Evolutionary conservation across 2,329 filamentous ascomycete genomes (phyloP).

Genomic region (Myrmaecium sp.): DNA sequence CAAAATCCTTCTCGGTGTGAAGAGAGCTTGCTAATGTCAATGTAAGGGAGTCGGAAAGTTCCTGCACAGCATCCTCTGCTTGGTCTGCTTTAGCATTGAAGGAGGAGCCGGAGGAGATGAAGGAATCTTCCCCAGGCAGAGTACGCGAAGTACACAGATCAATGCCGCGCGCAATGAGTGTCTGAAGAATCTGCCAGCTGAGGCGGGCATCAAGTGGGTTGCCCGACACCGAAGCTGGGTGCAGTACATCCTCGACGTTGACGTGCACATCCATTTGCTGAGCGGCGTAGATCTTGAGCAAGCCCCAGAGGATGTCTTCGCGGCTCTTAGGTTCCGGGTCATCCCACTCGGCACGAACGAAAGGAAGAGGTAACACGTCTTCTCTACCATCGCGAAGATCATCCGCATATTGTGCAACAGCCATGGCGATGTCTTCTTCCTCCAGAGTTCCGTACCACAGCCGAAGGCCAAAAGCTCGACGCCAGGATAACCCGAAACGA

Average conservation of each 20-base stretch:
- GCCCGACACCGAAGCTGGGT: slow-evolving; percentile 60
- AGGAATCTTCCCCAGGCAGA: too few species aligned
- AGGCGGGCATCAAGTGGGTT: slow-evolving; percentile 60
- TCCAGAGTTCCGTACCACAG: slow-evolving; percentile 70
- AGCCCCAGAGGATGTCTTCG: slow-evolving; percentile 72
- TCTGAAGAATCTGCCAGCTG: slow-evolving; percentile 50
- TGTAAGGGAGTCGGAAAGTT: too few species aligned
- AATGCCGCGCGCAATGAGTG: too few species aligned
- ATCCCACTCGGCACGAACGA: slow-evolving; percentile 46
- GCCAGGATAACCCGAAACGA: slow-evolving; percentile 79
- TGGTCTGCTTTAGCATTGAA: too few species aligned
- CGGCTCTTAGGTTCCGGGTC: slow-evolving; percentile 40
- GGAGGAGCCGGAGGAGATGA: too few species aligned
- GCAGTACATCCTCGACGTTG: slow-evolving; percentile 50
- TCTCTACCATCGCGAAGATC: slow-evolving; percentile 60
- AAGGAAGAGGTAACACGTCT: slow-evolving; percentile 50
- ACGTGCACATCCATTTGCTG: slow-evolving; percentile 27
- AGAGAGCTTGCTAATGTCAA: too few species aligned
- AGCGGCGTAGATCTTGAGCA: slow-evolving; percentile 65
- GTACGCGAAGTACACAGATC: too few species aligned
- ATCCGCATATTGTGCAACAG: slow-evolving; percentile 54
- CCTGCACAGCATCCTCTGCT: too few species aligned
- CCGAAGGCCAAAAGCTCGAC: slow-evolving; percentile 77
- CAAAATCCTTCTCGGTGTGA: too few species aligned
- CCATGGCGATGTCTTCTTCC: slow-evolving; percentile 51